Conservation (phyloP, 2,329 filamentous ascomycete genomes). For the Aspergillus alliaceus region DNA sequence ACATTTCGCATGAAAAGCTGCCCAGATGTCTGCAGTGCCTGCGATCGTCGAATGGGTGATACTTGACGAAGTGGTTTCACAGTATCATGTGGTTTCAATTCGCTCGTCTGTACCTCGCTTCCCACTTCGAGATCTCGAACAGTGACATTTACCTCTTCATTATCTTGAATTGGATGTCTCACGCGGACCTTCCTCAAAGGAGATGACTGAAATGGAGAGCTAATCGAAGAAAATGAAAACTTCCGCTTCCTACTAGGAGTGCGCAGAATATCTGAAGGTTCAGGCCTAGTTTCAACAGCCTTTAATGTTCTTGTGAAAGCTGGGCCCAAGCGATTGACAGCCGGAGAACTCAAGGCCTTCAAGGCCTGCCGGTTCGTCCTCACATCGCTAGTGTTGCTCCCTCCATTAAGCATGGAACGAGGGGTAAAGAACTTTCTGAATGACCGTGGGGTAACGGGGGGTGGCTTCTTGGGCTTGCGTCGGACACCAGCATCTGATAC, state of each 20-base stretch:
- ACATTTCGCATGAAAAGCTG: constrained; percentile 41
- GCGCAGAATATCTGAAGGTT: constrained; percentile 29
- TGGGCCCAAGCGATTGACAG: constrained; percentile 43
- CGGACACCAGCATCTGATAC: constrained; percentile 37
- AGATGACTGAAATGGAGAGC: constrained; percentile 52
- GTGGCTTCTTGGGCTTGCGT: constrained; percentile 44
- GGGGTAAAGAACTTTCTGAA: constrained; percentile 54
- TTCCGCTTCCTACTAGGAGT: constrained; percentile 49
- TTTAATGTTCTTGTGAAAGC: constrained; percentile 42
- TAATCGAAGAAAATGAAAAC: constrained; percentile 45
- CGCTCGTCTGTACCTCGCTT: constrained; percentile 13
- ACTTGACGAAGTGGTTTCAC: constrained; percentile 26
- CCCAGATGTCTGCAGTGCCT: constrained; percentile 37
- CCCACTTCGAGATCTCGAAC: constrained; percentile 29
- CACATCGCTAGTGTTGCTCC: constrained; percentile 33
- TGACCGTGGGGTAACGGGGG: constrained; percentile 52
- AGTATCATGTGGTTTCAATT: constrained; percentile 15
- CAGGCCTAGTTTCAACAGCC: constrained; percentile 28
- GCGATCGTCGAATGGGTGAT: constrained; percentile 37
- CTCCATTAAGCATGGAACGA: constrained; percentile 40
- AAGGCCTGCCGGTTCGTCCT: constrained; percentile 47
- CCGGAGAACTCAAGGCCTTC: constrained; percentile 44
- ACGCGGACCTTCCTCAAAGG: constrained; percentile 45
- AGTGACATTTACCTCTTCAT: constrained; percentile 27
- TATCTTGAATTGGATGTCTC: constrained; percentile 30